Conservation (phyloP, 2,329 filamentous ascomycete genomes). For the Paracorniculantispora psalliotae region DNA sequence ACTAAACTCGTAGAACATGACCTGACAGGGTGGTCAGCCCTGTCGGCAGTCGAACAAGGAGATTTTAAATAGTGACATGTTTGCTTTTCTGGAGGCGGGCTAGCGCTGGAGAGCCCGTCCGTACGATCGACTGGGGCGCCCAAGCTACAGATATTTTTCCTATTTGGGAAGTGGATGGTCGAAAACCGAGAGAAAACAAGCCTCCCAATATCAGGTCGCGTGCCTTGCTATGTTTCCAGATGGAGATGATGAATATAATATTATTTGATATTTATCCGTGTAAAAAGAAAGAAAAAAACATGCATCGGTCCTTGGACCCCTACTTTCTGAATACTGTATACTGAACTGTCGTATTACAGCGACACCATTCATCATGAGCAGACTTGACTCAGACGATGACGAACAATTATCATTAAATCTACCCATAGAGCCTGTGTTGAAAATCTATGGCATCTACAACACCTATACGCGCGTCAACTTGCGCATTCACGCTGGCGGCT, state of each 20-base stretch:
- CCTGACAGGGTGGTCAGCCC: background rate
- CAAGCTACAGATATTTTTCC: background rate
- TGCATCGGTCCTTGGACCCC: too few relatives aligned
- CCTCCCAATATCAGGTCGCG: too few relatives aligned
- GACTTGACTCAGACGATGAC: background rate
- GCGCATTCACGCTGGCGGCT: background rate
- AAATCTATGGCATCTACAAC: background rate
- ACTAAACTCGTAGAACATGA: background rate
- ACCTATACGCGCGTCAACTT: background rate
- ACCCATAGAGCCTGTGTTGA: background rate
- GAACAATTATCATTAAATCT: background rate
- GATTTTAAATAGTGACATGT: background rate
- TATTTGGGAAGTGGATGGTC: background rate
- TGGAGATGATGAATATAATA: too few relatives aligned
- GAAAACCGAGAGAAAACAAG: background rate
- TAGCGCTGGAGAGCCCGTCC: background rate
- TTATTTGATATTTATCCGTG: too few relatives aligned
- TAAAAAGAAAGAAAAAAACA: too few relatives aligned
- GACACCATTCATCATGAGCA: background rate
- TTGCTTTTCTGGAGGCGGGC: too few relatives aligned
- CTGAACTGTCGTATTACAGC: too few relatives aligned
- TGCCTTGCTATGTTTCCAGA: too few relatives aligned
- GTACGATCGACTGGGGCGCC: too few relatives aligned
- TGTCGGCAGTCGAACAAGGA: background rate
- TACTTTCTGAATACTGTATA: too few relatives aligned